Conservation (phyloP, 1,139 yeast genomes). For the Kodamaea alishanica region DNA sequence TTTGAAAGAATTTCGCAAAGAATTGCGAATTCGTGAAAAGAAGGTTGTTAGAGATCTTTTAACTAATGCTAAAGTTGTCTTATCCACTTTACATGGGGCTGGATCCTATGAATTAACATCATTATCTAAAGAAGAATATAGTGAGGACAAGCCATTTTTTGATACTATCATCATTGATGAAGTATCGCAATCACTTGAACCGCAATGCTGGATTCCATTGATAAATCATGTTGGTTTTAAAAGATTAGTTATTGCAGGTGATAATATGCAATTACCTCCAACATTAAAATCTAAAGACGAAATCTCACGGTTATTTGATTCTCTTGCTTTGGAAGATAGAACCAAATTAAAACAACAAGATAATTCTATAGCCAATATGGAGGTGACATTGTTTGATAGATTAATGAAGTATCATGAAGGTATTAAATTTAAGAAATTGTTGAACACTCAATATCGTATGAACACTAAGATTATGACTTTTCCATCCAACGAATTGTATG, state of each 20-base stretch:
- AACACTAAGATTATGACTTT: conserved; percentile 72
- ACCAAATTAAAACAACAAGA: conserved; percentile 1
- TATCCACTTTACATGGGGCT: conserved; percentile 85
- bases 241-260: conserved; percentile 75
- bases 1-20: conserved; percentile 65
- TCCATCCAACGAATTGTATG: conserved; percentile 67
- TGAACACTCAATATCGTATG: conserved; percentile 87
- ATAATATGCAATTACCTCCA: conserved; percentile 84
- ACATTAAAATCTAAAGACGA: conserved; percentile 51
- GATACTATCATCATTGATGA: conserved; percentile 90
- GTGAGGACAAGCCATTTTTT: conserved; percentile 45
- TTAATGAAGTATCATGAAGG: conserved; percentile 52
- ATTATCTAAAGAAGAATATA: conserved; percentile 29
- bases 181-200: conserved; percentile 90
- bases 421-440: conserved; percentile 46
- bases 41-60: conserved; percentile 61
- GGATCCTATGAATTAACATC: conserved; percentile 65
- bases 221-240: conserved; percentile 58
- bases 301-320: conserved; percentile 26
- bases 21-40: conserved; percentile 62
- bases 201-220: conserved; percentile 97
- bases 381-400: conserved; percentile 76
- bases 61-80: conserved; percentile 60
- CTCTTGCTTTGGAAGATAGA: conserved; percentile 4
- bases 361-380: conserved; percentile 38